Percentiles rank a stretch among this genome's conserved stretches.
These are phyloP conservation scores for Paecilomyces sp. DNA, from an alignment of 2,329 filamentous ascomycete genomes.

Conservation along the genomic window DNA sequence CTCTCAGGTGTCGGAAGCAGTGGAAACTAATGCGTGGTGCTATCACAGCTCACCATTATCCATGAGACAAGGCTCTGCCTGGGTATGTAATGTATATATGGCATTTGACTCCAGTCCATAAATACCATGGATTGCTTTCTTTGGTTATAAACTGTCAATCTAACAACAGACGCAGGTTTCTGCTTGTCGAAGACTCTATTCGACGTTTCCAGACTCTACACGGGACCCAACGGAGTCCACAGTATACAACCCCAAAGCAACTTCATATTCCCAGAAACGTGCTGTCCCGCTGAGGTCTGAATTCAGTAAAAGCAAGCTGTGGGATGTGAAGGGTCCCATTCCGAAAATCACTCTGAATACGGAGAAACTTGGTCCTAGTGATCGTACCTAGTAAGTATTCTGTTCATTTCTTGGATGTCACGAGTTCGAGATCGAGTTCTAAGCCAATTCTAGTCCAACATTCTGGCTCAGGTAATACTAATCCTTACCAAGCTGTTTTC, in stretches of 20 bases:
- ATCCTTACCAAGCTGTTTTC: background rate
- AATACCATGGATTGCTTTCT: background rate
- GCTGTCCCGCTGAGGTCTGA: background rate
- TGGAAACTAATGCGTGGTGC: background rate
- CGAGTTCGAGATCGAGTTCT: background rate
- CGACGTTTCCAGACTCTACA: background rate
- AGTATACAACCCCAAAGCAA: background rate
- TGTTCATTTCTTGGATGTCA: background rate
- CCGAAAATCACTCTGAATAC: background rate
- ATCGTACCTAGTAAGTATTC: background rate
- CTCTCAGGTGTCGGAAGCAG: background rate
- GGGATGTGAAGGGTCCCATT: background rate
- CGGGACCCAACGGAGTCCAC: background rate
- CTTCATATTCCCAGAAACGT: background rate
- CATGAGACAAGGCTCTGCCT: background rate
- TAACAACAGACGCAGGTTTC: background rate
- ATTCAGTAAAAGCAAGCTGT: background rate
- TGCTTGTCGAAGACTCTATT: background rate
- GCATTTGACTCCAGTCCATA: background rate
- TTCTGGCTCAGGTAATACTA: slow-evolving; percentile 1
- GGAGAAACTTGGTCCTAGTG: background rate
- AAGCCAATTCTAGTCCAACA: background rate
- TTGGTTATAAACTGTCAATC: background rate
- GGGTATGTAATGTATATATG: background rate
- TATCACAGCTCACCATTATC: background rate